Evolutionary conservation across 495 filamentous ascomycete genomes (phyloP).

Genomic region (Hypoxylon lienhwacheense): DNA sequence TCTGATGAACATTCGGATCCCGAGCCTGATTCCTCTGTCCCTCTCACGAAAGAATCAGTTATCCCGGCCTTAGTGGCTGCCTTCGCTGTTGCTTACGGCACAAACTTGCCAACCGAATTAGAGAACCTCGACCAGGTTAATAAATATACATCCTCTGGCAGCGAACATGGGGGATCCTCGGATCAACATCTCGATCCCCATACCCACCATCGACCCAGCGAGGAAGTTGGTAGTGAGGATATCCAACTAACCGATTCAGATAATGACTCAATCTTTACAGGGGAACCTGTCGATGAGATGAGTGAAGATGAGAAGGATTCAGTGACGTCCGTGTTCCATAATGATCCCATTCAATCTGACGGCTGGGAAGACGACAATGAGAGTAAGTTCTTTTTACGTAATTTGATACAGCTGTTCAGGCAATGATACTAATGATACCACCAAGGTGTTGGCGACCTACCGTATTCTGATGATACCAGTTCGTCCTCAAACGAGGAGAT

Average conservation of each 20-base stretch:
- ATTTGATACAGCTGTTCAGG: too few species aligned
- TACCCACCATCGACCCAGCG: conserved; percentile 23
- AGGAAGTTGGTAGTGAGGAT: conserved; percentile 42
- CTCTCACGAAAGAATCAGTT: not conserved
- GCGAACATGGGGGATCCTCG: conserved; percentile 3
- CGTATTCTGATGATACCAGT: conserved; percentile 9
- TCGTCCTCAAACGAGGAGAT: conserved; percentile 30
- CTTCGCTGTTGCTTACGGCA: not conserved
- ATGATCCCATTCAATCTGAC: not conserved
- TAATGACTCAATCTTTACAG: conserved; percentile 35
- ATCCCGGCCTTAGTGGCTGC: not conserved
- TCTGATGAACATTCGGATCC: conserved; percentile 18
- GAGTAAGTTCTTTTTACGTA: conserved; percentile 2
- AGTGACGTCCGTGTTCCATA: not conserved
- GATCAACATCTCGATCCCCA: conserved; percentile 24
- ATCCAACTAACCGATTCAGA: conserved; percentile 38
- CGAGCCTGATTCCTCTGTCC: not conserved
- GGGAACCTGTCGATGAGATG: conserved; percentile 30
- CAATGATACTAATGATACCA: too few species aligned
- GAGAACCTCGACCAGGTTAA: not conserved
- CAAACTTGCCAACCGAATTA: not conserved
- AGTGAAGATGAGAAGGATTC: conserved; percentile 18
- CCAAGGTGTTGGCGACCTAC: conserved; percentile 4
- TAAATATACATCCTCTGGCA: not conserved
- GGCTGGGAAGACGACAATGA: conserved; percentile 10